Evolutionary conservation across 2,329 filamentous ascomycete genomes (phyloP).

Genomic region (Teratosphaeria epicoccoides): DNA sequence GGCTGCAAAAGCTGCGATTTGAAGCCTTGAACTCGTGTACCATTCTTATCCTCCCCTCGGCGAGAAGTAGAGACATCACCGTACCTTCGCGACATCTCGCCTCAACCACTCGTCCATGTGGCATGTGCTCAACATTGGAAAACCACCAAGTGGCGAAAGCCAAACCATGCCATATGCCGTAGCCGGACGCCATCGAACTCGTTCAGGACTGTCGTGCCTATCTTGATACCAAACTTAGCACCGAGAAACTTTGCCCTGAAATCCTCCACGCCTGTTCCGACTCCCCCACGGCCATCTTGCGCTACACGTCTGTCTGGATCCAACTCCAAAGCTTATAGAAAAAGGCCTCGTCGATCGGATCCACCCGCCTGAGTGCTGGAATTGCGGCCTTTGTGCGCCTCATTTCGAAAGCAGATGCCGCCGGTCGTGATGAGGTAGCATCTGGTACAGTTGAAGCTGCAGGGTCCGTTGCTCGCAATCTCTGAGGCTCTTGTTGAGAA

Average conservation of each 20-base stretch:
- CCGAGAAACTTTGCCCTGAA: not conserved
- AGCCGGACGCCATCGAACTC: not conserved
- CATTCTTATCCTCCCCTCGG: no score
- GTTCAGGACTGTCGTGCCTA: not conserved
- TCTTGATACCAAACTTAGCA: not conserved
- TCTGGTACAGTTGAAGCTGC: not conserved
- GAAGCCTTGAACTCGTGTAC: no score
- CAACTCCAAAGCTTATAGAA: constrained; percentile 35
- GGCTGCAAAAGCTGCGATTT: no score
- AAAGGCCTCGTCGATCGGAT: constrained; percentile 34
- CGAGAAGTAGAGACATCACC: not conserved
- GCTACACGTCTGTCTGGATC: constrained; percentile 22
- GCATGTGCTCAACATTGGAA: not conserved
- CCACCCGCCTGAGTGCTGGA: constrained; percentile 26
- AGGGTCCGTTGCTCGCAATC: not conserved
- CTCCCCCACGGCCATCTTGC: not conserved
- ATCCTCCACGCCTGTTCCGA: not conserved
- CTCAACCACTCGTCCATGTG: no score
- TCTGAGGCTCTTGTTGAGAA: not conserved
- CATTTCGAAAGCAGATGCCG: constrained; percentile 25
- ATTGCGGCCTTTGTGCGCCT: constrained; percentile 25
- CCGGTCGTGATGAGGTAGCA: not conserved
- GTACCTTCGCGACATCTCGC: not conserved
- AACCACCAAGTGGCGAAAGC: not conserved
- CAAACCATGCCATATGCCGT: not conserved